Conservation (phyloP, 495 filamentous ascomycete genomes). For the Talaromyces trachyspermus region DNA sequence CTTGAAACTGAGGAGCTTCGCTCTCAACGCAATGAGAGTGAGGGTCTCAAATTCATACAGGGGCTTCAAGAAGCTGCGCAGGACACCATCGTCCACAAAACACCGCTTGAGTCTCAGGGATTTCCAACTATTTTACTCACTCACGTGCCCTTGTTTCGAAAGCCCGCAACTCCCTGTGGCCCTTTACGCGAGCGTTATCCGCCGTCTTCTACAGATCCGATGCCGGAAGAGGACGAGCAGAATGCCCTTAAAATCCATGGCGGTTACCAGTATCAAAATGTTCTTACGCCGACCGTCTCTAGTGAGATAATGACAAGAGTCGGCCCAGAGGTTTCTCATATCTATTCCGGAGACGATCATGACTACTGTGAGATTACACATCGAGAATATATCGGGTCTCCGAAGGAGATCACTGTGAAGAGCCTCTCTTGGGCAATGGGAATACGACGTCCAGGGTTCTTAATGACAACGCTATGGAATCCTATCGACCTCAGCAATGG, state of each 20-base stretch:
- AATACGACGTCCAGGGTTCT: constrained; percentile 80
- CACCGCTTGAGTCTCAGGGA: constrained; percentile 26
- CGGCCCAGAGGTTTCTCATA: constrained; percentile 61
- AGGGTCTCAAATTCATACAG: constrained; percentile 43
- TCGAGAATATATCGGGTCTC: constrained; percentile 54
- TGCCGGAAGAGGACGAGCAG: constrained; percentile 59
- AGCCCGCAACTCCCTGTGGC: constrained; percentile 76
- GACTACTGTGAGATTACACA: constrained; percentile 93
- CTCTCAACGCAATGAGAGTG: constrained; percentile 31
- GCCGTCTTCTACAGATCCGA: constrained; percentile 53
- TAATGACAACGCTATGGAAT: constrained; percentile 87
- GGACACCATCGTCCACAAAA: constrained; percentile 17
- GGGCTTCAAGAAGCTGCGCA: constrained; percentile 22
- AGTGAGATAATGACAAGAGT: constrained; percentile 61
- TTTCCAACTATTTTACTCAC: constrained; percentile 82
- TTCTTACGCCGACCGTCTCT: constrained; percentile 67
- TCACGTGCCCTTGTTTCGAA: constrained; percentile 84
- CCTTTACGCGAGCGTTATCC: constrained; percentile 80
- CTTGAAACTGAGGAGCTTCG: constrained; percentile 36
- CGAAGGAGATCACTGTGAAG: constrained; percentile 91
- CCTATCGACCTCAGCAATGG: constrained; percentile 61
- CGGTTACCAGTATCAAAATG: constrained; percentile 97
- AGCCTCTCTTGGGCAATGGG: constrained; percentile 94
- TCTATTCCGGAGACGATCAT: constrained; percentile 96
- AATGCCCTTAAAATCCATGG: constrained; percentile 66